Percentiles rank a stretch among this genome's conserved stretches.
phyloP scores from a whole-genome alignment of 2,329 filamentous ascomycete genomes.

The Fusarium praegraminearum region DNA sequence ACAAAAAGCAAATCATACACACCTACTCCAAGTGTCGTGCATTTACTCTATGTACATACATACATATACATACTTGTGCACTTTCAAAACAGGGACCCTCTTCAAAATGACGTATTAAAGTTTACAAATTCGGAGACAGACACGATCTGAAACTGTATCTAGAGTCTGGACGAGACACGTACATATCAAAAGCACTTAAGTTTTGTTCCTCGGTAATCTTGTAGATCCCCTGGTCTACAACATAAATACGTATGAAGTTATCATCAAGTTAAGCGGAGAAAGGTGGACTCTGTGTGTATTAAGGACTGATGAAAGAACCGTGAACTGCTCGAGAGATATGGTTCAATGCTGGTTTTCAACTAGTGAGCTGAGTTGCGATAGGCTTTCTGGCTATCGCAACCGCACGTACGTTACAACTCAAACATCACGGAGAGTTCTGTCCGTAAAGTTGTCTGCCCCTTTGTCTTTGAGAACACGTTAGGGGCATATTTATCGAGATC shows the following conservation, averaged over 20 bases:
- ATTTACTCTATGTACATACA: conserved; percentile 9
- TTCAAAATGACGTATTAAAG: conserved; percentile 21
- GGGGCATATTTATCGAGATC: not conserved
- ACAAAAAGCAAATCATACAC: conserved; percentile 22
- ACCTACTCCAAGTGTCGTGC: conserved; percentile 10
- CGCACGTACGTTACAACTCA: not conserved
- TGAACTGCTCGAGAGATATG: not conserved
- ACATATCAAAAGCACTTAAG: conserved; percentile 5
- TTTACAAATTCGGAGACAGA: conserved; percentile 1
- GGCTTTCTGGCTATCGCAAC: not conserved
- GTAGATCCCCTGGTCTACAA: not conserved
- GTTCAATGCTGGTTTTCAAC: not conserved
- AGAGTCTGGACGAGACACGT: conserved; percentile 8
- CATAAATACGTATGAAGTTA: not conserved
- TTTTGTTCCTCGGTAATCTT: conserved; percentile 17
- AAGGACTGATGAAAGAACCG: not conserved
- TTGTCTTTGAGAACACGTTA: not conserved
- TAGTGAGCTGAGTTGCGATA: not conserved
- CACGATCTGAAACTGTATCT: conserved; percentile 14
- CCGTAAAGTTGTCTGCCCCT: not conserved
- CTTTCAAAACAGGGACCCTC: conserved; percentile 5
- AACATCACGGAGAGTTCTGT: conserved; percentile 1
- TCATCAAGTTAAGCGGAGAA: not conserved
- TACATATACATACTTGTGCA: conserved; percentile 26
- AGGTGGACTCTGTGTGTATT: not conserved